A percentile compares a stretch with the other conserved stretches of the same genome.
These are phyloP conservation scores for Trebouxiophyceae sp. DNA, from an alignment of 163 green algal genomes.

Conservation along the genomic window DNA sequence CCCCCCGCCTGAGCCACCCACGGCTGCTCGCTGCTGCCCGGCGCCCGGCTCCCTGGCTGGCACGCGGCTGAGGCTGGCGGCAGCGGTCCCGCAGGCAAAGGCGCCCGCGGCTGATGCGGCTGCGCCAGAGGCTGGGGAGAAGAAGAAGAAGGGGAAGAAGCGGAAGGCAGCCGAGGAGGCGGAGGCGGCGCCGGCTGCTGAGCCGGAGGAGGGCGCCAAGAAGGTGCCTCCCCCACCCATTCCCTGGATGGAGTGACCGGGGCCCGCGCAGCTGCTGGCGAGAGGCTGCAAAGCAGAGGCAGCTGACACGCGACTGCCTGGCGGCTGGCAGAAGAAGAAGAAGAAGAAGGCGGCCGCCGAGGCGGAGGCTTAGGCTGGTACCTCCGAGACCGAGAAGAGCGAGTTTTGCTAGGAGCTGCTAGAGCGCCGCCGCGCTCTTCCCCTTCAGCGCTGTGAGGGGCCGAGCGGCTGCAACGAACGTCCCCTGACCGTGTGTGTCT, in stretches of 20 bases:
- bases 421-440: too few species aligned
- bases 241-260: background rate
- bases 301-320: background rate
- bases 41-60: background rate
- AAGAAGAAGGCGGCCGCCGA: background rate
- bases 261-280: background rate
- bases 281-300: background rate
- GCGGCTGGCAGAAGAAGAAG: background rate
- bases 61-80: slow-evolving; percentile 26
- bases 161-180: slow-evolving; percentile 9
- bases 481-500: too few species aligned
- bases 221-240: background rate
- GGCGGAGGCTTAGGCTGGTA: too few species aligned
- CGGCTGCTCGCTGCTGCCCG: background rate
- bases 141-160: slow-evolving; percentile 39
- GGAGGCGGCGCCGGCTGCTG: background rate
- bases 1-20: background rate
- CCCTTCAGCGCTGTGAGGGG: too few species aligned
- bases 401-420: too few species aligned
- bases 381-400: too few species aligned
- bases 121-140: slow-evolving; percentile 13
- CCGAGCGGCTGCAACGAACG: too few species aligned
- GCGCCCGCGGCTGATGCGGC: slow-evolving; percentile 4
- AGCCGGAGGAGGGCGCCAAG: background rate
- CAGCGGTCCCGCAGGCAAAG: slow-evolving; percentile 13